These are phyloP conservation scores for Tylopilus rubrobrunneus DNA, from an alignment of 768 basidiomycete genomes.

Conservation along the genomic window DNA sequence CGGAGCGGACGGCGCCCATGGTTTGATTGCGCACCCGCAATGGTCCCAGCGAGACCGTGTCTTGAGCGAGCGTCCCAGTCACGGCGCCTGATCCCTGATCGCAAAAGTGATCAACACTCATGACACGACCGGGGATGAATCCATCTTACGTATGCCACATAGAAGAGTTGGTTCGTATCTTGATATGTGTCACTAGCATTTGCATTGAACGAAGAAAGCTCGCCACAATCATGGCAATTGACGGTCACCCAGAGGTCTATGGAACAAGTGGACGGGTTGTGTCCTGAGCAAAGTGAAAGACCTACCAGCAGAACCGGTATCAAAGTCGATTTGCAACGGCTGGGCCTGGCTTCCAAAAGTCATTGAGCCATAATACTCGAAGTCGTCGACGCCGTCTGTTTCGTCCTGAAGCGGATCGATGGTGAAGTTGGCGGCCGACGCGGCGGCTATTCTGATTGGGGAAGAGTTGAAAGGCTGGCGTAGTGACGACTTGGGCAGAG, in stretches of 20 bases:
- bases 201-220: constrained; percentile 35
- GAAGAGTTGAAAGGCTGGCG: not conserved
- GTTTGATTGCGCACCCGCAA: constrained; percentile 44
- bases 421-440: not conserved
- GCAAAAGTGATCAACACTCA: not conserved
- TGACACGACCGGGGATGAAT: constrained; percentile 6
- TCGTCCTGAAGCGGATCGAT: constrained; percentile 36
- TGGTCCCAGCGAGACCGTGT: constrained; percentile 47
- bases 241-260: constrained; percentile 60
- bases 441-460: not conserved
- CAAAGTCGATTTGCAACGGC: constrained; percentile 52
- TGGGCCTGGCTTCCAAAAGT: constrained; percentile 55
- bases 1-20: constrained; percentile 50
- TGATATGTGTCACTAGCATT: constrained; percentile 40
- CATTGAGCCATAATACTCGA: constrained; percentile 44
- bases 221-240: constrained; percentile 37
- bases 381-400: constrained; percentile 36
- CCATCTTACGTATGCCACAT: constrained; percentile 41
- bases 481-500: not conserved
- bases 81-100: constrained; percentile 51
- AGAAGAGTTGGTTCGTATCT: constrained; percentile 30
- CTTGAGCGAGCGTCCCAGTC: constrained; percentile 44
- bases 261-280: too few species aligned
- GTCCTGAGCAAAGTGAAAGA: not conserved
- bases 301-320: constrained; percentile 52